Percentiles rank a stretch among this genome's conserved stretches.
Evolutionary conservation across 306 rosid genomes (phyloP).

Genomic region (Malus fusca): DNA sequence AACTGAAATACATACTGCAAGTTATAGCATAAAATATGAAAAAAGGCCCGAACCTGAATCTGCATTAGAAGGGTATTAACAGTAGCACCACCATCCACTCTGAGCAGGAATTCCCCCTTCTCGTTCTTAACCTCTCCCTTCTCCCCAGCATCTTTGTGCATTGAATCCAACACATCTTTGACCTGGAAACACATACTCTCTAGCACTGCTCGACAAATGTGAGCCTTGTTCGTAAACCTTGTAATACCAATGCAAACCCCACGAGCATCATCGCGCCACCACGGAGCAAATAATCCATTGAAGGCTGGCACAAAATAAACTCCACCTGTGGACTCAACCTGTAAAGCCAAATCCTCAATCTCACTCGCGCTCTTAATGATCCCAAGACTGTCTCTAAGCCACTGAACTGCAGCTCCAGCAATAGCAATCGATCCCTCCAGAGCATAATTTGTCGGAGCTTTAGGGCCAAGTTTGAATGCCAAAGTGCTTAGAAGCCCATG

Average conservation of each 20-base stretch:
- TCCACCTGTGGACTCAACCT: slow-evolving; percentile 63
- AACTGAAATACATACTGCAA: not conserved
- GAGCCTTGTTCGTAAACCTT: slow-evolving; percentile 71
- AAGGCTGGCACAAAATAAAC: slow-evolving; percentile 93
- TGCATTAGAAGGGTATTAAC: slow-evolving; percentile 78
- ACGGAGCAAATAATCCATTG: slow-evolving; percentile 86
- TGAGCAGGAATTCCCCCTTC: slow-evolving; percentile 47
- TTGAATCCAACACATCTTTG: slow-evolving; percentile 75
- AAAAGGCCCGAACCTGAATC: slow-evolving; percentile 60
- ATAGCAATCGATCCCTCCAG: slow-evolving; percentile 93
- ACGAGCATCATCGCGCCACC: slow-evolving; percentile 99
- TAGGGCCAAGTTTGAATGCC: slow-evolving; percentile 75
- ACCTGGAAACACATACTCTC: slow-evolving; percentile 93
- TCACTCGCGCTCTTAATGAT: slow-evolving; percentile 58
- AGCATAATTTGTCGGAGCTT: slow-evolving; percentile 64
- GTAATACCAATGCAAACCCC: slow-evolving; percentile 83
- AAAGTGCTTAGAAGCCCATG: slow-evolving; percentile 79
- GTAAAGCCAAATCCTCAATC: slow-evolving; percentile 55
- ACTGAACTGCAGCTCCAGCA: slow-evolving; percentile 97
- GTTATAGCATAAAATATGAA: not conserved
- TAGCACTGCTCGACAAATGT: slow-evolving; percentile 83
- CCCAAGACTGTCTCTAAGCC: slow-evolving; percentile 88
- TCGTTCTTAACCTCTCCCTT: slow-evolving; percentile 22
- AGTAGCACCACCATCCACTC: slow-evolving; percentile 92
- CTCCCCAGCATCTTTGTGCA: slow-evolving; percentile 61